Evolutionary conservation across 331 rosid genomes (phyloP), one percentile per base, ranked within the genome.

Genomic region (Prunus yedoensis): DNA sequence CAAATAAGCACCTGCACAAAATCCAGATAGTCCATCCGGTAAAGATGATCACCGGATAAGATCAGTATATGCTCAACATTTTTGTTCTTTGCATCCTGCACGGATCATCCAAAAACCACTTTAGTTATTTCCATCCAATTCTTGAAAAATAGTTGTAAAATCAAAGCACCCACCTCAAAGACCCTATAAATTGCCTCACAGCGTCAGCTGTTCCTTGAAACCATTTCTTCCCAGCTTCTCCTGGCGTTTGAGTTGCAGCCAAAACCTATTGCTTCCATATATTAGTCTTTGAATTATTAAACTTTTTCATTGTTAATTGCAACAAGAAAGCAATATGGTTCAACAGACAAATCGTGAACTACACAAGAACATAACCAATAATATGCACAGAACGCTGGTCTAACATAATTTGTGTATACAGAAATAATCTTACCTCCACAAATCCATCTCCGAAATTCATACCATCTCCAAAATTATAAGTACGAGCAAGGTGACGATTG

Each of bases 161-260:
- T 51, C 45, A 28, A 70, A 18, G 35, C 63, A 47, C 82, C 66
- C 66, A 91, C 97, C 94, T 92, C 97, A 74, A 92, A 92, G 60
- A 90, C 92, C 97, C 97, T 65, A 77, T 59, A 59, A 92, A 92
- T 83, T 90, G 91, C 87, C 97, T 90, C 72, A 92, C 97, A 52
- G 96, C 97, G 84, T 92, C 97, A 32, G 97, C 96, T 50, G 97
- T 92, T 64, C 97, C 96, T 75, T 90, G 96, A 80, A 92, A 92
- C 97, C 97, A 92, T 80, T 64, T 90, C 74, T 85, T 90, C 78
- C 97, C 97, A 17, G 92, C 77, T 76, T 90, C 96, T 69, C 97
- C 97, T 1, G 95, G 86, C 10, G 96, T 90, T 80, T 92, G 97
- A 69, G 97, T 92, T 13, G 97, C 99, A 66, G 99, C 99, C 84